Evolutionary conservation across 2,329 filamentous ascomycete genomes (phyloP).

Genomic region (Cladophialophora carrionii): DNA sequence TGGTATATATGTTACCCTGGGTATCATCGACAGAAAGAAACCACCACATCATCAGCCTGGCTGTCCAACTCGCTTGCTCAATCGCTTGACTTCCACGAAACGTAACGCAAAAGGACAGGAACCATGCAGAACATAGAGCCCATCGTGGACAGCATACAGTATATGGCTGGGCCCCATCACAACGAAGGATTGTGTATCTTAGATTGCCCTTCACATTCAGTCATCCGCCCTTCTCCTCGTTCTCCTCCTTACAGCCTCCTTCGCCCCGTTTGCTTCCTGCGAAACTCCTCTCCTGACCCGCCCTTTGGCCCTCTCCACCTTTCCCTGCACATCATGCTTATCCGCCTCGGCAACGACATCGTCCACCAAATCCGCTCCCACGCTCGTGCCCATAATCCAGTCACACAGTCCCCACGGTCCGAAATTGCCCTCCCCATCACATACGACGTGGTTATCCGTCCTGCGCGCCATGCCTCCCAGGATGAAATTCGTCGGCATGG

Average conservation of each 20-base stretch:
- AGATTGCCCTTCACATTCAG: background rate
- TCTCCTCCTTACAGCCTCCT: constrained; percentile 25
- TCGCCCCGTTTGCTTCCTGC: constrained; percentile 24
- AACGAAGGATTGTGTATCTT: background rate
- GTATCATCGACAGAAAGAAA: too few species aligned
- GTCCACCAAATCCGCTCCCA: constrained; percentile 54
- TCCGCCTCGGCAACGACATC: constrained; percentile 51
- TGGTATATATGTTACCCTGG: too few species aligned
- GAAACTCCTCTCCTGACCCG: constrained; percentile 31
- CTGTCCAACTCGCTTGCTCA: constrained; percentile 7
- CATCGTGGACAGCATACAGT: background rate
- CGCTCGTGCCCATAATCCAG: constrained; percentile 49
- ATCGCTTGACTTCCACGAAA: background rate
- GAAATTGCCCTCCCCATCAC: constrained; percentile 51
- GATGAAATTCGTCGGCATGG: constrained; percentile 62
- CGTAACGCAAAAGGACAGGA: background rate
- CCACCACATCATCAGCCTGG: background rate
- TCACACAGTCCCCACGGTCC: constrained; percentile 53
- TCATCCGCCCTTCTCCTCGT: constrained; percentile 27
- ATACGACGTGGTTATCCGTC: constrained; percentile 59
- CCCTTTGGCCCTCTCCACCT: constrained; percentile 42
- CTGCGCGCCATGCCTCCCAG: constrained; percentile 62
- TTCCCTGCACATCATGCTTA: constrained; percentile 43
- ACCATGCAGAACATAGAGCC: background rate
- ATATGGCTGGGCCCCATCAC: background rate